Conservation (phyloP, 192 early-diverging fungal species). For the Coemansia sp. region DNA sequence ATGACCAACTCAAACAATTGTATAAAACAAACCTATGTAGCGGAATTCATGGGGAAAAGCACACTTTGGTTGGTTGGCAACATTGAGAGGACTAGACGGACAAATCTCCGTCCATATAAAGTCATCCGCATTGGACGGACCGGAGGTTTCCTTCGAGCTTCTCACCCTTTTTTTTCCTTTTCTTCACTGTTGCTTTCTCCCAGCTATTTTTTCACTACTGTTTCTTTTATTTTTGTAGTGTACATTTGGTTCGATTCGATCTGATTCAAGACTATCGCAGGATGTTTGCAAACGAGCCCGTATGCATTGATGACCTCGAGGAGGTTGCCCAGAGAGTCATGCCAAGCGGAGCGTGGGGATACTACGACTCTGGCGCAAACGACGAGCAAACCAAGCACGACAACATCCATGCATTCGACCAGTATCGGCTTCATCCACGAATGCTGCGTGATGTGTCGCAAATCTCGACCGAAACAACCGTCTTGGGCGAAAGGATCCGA, state of each 20-base stretch:
- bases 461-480: conserved; percentile 62
- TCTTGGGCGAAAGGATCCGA: conserved; percentile 59
- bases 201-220: neutral
- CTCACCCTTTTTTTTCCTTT: no score
- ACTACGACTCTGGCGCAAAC: conserved; percentile 60
- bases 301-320: conserved; percentile 56
- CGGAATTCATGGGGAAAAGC: no score
- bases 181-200: no score
- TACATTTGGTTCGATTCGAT: no score
- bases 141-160: no score
- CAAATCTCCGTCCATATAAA: no score
- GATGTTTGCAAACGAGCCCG: conserved; percentile 20
- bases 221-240: neutral
- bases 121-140: no score
- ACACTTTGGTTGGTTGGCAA: no score
- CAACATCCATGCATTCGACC: conserved; percentile 48
- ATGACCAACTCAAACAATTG: no score
- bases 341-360: conserved; percentile 51
- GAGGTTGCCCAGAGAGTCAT: conserved; percentile 34
- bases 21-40: no score
- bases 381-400: conserved; percentile 55
- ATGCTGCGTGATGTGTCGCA: conserved; percentile 72
- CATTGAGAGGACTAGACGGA: no score
- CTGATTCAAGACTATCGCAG: no score
- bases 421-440: conserved; percentile 61